phyloP scores from a whole-genome alignment of 208 protist species.

The Wallacemonas sp. region DNA sequence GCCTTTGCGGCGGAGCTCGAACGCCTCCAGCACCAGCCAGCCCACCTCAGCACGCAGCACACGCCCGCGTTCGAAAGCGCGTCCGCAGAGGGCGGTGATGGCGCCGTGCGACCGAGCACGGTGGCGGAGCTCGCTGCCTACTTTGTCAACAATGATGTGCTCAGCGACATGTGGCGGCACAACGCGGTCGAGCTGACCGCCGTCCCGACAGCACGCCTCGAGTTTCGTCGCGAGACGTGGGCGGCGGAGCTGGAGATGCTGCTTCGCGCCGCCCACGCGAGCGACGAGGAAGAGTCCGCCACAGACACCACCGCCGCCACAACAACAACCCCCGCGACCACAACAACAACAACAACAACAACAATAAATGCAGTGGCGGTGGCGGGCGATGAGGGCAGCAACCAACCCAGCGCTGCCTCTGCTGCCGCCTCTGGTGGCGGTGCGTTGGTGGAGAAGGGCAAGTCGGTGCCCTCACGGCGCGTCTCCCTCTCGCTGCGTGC shows the following conservation, averaged over 20 bases:
- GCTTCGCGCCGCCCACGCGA: background rate
- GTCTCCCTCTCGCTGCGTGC: background rate
- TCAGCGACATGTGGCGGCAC: slow-evolving; percentile 51
- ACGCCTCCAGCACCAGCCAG: background rate
- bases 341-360: too few species aligned
- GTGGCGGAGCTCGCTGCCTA: background rate
- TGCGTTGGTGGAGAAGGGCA: slow-evolving; percentile 3
- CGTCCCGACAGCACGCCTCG: slow-evolving; percentile 72
- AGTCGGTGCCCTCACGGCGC: background rate
- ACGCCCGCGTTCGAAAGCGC: too few species aligned
- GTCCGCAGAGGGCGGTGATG: too few species aligned
- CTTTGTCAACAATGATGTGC: slow-evolving; percentile 5
- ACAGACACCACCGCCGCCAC: background rate
- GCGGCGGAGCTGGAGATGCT: slow-evolving; percentile 53
- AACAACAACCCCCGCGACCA: too few species aligned
- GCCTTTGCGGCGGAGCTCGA: slow-evolving; percentile 31
- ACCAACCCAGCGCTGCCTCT: too few species aligned
- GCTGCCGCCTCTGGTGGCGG: background rate
- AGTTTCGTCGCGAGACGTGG: slow-evolving; percentile 76
- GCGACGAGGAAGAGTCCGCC: background rate
- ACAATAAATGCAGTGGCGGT: too few species aligned
- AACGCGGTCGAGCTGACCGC: slow-evolving; percentile 65
- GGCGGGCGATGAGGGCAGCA: too few species aligned
- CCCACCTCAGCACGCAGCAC: background rate
- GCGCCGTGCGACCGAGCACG: background rate